phyloP scores from a whole-genome alignment of 495 filamentous ascomycete species.

The Penicillium silybi region DNA sequence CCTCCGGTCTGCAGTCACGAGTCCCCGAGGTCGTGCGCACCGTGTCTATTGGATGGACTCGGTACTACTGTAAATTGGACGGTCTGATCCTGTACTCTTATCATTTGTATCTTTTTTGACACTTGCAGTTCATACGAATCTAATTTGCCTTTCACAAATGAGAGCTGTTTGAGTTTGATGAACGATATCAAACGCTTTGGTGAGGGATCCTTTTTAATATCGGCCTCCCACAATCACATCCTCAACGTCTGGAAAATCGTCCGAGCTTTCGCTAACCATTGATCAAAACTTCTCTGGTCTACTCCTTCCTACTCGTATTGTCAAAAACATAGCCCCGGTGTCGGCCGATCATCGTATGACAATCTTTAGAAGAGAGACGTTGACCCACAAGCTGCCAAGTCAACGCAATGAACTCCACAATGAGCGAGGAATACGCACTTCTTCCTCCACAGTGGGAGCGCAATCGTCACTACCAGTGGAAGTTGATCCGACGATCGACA shows the following conservation, averaged over 20 bases:
- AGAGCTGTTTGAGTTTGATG: not conserved
- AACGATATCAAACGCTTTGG: not conserved
- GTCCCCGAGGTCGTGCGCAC: not conserved
- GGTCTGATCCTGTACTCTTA: not conserved
- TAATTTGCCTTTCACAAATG: not conserved
- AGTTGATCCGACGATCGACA: not conserved
- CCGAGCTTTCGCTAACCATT: not conserved
- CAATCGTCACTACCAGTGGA: not conserved
- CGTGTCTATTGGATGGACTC: not conserved
- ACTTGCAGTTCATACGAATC: not conserved
- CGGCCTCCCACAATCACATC: not conserved
- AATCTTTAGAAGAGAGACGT: not conserved
- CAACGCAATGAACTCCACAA: not conserved
- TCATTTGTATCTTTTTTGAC: not conserved
- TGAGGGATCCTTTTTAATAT: not conserved
- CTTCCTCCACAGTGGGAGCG: not conserved
- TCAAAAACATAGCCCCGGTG: not conserved
- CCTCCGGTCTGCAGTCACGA: conserved; percentile 5
- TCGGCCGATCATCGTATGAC: conserved; percentile 9
- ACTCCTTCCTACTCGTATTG: not conserved
- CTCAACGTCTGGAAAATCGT: not conserved
- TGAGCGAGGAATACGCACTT: not conserved
- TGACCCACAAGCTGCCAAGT: not conserved
- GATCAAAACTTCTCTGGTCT: not conserved
- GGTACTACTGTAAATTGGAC: not conserved